Base-by-base conservation (phyloP, 1,139 yeast genomes). In the Magnusiomyces clavatus region DNA sequence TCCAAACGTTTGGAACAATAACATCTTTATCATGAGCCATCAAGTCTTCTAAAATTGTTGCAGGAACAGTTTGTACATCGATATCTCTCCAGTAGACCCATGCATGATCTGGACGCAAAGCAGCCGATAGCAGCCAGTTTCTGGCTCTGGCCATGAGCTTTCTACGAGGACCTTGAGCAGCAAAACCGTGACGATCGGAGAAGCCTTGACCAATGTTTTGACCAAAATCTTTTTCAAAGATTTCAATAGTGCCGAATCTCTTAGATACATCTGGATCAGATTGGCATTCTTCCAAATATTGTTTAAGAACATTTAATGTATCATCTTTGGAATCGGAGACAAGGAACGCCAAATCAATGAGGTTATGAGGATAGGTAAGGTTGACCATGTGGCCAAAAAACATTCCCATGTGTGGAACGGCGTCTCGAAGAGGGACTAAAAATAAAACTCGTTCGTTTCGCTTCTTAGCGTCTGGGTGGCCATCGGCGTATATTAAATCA, bases 1-100 rank as follows among this genome's bases (percentile, higher is more conserved):
- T 77, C 96, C 96, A 87, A 47, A 87, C 94, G 63, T 87, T 87
- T 24, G 96, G 96, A 24, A 87, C 90, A 53, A 81, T 80, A 43
- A 82, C 84, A 58, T 82, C 87, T 62, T 73, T 76, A 60, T 78
- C 74, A 61, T 81, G 85, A 56, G 74, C 75, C 86, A 82, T 82
- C 56, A 82, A 66, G 61, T 82, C 87, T 64, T 82, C 83, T 54
- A 82, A 66, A 53, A 82, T 74, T 1, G 85, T 74, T 2, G 75
- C 70, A 1, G 87, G 87, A 16, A 78, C 78, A 1, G 81, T 75
- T 63, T 82, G 83, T 2, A 82, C 83, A 62, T 82, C 87, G 3
- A 81, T 84, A 67, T 82, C 88, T 64, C 88, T 77, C 88, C 88
- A 82, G 63, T 82, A 82, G n/a, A 82, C 86, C 86, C 86, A 82